phyloP scores from a whole-genome alignment of 2,329 filamentous ascomycete genomes.

The Calonectria pseudoreteaudii region DNA sequence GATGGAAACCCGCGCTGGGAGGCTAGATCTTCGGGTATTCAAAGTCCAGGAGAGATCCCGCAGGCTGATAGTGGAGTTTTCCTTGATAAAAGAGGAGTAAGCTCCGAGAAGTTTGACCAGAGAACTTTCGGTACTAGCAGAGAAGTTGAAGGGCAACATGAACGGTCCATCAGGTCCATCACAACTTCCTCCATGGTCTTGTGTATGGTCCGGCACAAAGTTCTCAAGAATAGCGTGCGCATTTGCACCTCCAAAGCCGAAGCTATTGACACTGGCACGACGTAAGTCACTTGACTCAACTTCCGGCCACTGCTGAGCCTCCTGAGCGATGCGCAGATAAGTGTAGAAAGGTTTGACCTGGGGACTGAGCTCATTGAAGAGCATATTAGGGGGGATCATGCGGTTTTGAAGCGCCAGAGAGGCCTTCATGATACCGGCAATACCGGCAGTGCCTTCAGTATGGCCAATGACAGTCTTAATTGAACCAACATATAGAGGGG shows the following conservation, averaged over 20 bases:
- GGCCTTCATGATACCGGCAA: constrained; percentile 37
- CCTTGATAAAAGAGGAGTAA: not conserved
- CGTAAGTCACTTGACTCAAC: not conserved
- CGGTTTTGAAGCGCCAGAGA: constrained; percentile 29
- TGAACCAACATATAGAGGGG: constrained; percentile 37
- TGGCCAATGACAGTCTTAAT: constrained; percentile 45
- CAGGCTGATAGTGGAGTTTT: not conserved
- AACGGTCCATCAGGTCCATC: not conserved
- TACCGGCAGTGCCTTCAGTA: constrained; percentile 39
- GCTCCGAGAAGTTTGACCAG: not conserved
- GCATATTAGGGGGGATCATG: constrained; percentile 45
- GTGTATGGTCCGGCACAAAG: not conserved
- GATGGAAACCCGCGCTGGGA: not conserved
- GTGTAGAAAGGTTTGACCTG: constrained; percentile 39
- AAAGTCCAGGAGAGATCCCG: not conserved
- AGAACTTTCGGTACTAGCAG: constrained; percentile 7
- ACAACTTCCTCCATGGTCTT: not conserved
- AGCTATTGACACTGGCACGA: constrained; percentile 44
- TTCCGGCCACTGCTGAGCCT: constrained; percentile 36
- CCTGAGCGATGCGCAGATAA: constrained; percentile 34
- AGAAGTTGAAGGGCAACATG: constrained; percentile 15
- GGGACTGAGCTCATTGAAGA: constrained; percentile 45
- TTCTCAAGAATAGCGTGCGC: constrained; percentile 52
- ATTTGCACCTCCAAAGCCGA: constrained; percentile 58
- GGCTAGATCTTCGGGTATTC: not conserved